phyloP scores from a whole-genome alignment of 257 asterid genomes.

The Solanum rostratum region DNA sequence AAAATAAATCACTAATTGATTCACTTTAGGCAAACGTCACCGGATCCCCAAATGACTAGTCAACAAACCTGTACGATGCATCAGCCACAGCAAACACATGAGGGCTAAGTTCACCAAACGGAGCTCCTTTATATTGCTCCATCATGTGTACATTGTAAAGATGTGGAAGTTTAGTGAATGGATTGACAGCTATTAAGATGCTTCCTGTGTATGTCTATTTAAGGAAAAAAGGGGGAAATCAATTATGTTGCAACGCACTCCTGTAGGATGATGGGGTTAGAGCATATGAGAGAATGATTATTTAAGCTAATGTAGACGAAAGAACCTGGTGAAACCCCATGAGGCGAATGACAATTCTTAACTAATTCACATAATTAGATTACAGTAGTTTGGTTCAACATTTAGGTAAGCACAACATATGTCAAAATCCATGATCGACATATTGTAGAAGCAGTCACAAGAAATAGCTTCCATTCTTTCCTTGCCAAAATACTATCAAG shows the following conservation, averaged over 20 bases:
- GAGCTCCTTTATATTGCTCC: constrained; percentile 96
- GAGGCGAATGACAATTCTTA: neutral
- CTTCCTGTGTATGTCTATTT: constrained; percentile 93
- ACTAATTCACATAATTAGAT: neutral
- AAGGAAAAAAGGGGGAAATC: constrained; percentile 8
- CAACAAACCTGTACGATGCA: constrained; percentile 85
- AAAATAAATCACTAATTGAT: neutral
- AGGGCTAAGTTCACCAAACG: constrained; percentile 98
- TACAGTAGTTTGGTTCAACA: neutral
- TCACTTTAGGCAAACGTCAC: neutral
- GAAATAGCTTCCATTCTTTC: neutral
- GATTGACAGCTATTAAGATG: constrained; percentile 91
- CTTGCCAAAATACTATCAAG: neutral
- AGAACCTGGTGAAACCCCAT: neutral
- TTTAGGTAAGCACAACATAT: neutral
- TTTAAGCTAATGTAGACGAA: neutral
- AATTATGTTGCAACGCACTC: neutral
- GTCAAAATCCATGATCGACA: neutral
- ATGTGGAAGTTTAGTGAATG: constrained; percentile 96
- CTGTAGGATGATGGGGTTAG: neutral
- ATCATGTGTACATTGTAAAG: constrained; percentile 87
- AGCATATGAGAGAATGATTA: neutral
- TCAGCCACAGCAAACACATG: constrained; percentile 99
- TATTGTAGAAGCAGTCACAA: neutral
- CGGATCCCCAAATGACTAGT: neutral